These are phyloP conservation scores for Prunus salicina DNA, from an alignment of 306 rosid species.

Conservation along the genomic window DNA sequence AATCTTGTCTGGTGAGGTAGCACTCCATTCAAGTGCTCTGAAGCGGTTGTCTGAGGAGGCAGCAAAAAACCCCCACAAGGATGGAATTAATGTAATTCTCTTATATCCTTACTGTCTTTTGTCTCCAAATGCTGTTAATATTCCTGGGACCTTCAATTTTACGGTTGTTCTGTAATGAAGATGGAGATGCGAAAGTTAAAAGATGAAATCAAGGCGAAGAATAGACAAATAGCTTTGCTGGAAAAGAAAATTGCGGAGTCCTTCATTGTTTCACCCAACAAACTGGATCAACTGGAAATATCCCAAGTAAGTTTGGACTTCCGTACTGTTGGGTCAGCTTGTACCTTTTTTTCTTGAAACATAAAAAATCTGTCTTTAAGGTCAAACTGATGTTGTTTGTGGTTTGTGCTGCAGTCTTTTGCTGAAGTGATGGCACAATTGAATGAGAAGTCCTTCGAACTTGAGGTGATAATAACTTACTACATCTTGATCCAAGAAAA, in stretches of 20 bases:
- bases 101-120: conserved; percentile 10
- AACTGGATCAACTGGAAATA: conserved; percentile 56
- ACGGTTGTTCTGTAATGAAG: conserved; percentile 33
- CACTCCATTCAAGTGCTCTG: conserved; percentile 85
- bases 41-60: conserved; percentile 88
- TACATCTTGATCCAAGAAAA: conserved; percentile 16
- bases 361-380: conserved; percentile 14
- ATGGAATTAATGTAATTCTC: conserved; percentile 62
- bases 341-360: background rate
- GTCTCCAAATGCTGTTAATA: conserved; percentile 20
- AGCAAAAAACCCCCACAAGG: conserved; percentile 62
- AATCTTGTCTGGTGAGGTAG: conserved; percentile 88
- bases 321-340: conserved; percentile 21
- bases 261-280: conserved; percentile 42
- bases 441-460: conserved; percentile 94
- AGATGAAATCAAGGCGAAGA: conserved; percentile 75
- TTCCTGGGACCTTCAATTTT: conserved; percentile 33
- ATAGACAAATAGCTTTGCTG: conserved; percentile 72
- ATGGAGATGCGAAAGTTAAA: conserved; percentile 64
- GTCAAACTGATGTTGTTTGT: conserved; percentile 27
- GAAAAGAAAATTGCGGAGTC: conserved; percentile 73
- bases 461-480: conserved; percentile 66
- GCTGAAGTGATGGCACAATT: conserved; percentile 70
- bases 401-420: conserved; percentile 63
- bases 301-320: conserved; percentile 55